Base-by-base conservation (phyloP, 768 basidiomycete species). In the Psilocybe cyanescens region DNA sequence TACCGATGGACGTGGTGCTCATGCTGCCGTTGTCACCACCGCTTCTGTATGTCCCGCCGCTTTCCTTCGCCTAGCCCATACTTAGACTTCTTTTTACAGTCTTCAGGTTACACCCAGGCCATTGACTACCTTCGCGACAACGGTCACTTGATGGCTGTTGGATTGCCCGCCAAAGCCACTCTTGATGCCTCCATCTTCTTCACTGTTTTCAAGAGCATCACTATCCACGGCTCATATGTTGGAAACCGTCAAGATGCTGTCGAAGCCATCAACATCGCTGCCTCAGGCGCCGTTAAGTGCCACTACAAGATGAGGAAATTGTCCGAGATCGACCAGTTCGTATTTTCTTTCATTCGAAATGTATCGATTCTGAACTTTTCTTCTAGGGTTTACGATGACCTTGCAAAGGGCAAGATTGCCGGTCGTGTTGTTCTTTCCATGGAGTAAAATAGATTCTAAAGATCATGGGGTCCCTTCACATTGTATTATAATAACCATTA, bases 191-290 rank as follows among this genome's bases (percentile, higher is more conserved):
- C 53, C 3, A 60, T 57, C 33, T 58, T 51, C 45, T 56, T 62
- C 35, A 63, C 80, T 57, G 66, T 70, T 11, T 77, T 68, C 41
- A 79, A 77, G 78, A 81, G 80, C 74, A 82, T 87, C 60, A 83
- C 72, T 57, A 86, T 88, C 60, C 67, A 70, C 54, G 86, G 86
- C 12, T 84, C 82, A 2, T 82, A 81, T 57, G 78, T 82, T 12
- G 87, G 91, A 1, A 94, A 93, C 74, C 85, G 91, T 41, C 92
- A 94, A 73, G 95, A 96, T 69, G 87, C 93, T 2, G 72, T 83
- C 8, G 94, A 97, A 73, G 91, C 95, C 0, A 75, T 96, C 47
- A 83, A 86, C 2, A 87, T 95, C 51, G 94, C 92, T 1, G 82
- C 87, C 0, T 70, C 78, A 35, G 92, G 91, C 12, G 83, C 84